Conservation (phyloP, 306 rosid species). For the Glycine latifolia region DNA sequence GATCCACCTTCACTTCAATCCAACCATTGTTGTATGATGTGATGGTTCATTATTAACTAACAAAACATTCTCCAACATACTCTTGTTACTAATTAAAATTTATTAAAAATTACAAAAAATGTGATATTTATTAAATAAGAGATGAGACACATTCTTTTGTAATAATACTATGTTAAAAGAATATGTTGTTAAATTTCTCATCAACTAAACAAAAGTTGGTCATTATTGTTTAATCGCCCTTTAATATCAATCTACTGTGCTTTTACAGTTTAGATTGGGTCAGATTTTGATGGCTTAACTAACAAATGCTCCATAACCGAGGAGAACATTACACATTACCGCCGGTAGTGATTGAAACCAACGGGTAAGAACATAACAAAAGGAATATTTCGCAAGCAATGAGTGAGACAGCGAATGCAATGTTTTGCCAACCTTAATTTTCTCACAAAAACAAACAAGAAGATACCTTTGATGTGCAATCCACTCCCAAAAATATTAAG, state of each 20-base stretch:
- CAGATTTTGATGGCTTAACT: slow-evolving; percentile 1
- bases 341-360: slow-evolving; percentile 11
- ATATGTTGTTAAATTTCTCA: too few species aligned
- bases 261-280: background rate
- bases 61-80: too few species aligned
- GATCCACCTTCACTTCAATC: background rate
- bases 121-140: too few species aligned
- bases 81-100: too few species aligned
- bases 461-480: background rate
- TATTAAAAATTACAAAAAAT: too few species aligned
- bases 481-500: background rate
- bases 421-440: slow-evolving; percentile 21
- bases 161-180: too few species aligned
- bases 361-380: background rate
- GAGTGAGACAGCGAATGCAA: background rate
- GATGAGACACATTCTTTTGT: too few species aligned
- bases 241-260: background rate
- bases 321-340: background rate
- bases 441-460: background rate
- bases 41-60: too few species aligned
- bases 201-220: too few species aligned
- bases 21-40: background rate
- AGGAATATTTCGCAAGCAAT: background rate
- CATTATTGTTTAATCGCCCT: background rate
- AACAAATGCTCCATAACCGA: background rate